phyloP scores from a whole-genome alignment of 208 protist genomes.

The Angomonas ambiguus region DNA sequence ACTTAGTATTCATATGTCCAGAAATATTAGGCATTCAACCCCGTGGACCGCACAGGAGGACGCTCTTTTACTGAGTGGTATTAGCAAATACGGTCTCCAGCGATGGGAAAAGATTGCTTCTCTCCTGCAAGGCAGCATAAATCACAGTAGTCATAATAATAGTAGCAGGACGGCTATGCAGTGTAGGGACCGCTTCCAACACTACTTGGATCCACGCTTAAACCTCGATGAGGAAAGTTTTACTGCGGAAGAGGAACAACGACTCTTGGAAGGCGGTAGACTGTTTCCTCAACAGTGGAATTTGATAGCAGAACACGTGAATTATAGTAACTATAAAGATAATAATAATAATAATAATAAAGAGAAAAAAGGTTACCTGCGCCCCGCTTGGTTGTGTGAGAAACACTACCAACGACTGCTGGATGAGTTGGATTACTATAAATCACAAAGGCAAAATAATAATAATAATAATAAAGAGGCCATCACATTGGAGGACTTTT shows the following conservation, averaged over 20 bases:
- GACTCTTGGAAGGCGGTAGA: constrained; percentile 98
- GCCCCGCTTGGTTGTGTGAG: constrained; percentile 98
- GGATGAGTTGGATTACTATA: constrained; percentile 81
- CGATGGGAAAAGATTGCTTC: constrained; percentile 99
- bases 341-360: constrained; percentile 4
- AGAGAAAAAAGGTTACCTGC: constrained; percentile 71
- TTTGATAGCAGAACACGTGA: constrained; percentile 94
- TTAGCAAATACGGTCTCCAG: constrained; percentile 99
- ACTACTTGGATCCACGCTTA: constrained; percentile 99
- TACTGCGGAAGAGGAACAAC: constrained; percentile 98
- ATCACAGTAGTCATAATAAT: too few species aligned
- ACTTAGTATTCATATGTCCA: background rate
- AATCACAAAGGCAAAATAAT: constrained; percentile 15
- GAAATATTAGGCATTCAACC: constrained; percentile 94
- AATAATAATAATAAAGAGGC: constrained; percentile 18
- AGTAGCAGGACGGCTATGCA: constrained; percentile 97
- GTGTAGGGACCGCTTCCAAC: constrained; percentile 99
- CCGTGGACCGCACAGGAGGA: constrained; percentile 99
- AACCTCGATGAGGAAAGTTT: constrained; percentile 98
- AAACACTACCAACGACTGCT: constrained; percentile 98
- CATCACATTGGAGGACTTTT: constrained; percentile 61
- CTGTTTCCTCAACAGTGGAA: constrained; percentile 99
- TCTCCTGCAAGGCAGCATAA: constrained; percentile 93
- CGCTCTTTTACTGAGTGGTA: constrained; percentile 98
- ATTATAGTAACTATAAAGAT: constrained; percentile 30